Base-by-base conservation (phyloP, 495 filamentous ascomycete genomes). In the Talaromyces borbonicus region DNA sequence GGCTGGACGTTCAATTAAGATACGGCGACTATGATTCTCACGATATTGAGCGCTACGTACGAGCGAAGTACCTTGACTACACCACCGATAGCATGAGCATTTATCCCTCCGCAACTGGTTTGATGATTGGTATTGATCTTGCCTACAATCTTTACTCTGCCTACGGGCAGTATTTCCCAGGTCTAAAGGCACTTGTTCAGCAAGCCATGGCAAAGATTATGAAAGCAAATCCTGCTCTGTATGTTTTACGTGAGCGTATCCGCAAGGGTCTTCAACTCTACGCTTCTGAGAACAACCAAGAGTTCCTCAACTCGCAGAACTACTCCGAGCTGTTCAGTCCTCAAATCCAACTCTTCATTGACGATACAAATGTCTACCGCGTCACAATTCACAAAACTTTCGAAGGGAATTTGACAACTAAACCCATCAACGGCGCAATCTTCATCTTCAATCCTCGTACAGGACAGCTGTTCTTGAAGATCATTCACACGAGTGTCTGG, bases 301-400 rank as follows among this genome's bases (percentile, higher is more conserved):
- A 99, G 68, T 99, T 99, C 71, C 66, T 99, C 33, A 99, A 99
- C 65, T 96, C 90, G 1, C 93, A 99, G 68, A 99, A 99, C 61
- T 99, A 99, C 68, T 97, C 93, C 0, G 93, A 99, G 60, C 74
- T 99, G 27, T 99, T 99, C 76, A 97, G 90, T 66, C 96, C 96
- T 55, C 90, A 97, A 64, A 94, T 93, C 40, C 90, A 99, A 72
- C 76, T 97, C 31, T 99, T 99, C 73, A 97, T 99, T 51, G 93
- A 99, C 54, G 93, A 99, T 63, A 99, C 93, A 36, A 99, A 99
- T 54, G 94, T 97, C 45, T 99, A 99, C 57, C 92, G 93, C 65
- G 93, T 99, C 52, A 97, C 93, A 1, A 97, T 99, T 38, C 93
- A 99, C 75, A 99, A 99, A 77, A 99, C 93, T 0, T 99, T 99